A percentile compares a stretch with the other conserved stretches of the same genome.
Conservation (phyloP, 768 basidiomycete species). For the Naganishia onofrii region DNA sequence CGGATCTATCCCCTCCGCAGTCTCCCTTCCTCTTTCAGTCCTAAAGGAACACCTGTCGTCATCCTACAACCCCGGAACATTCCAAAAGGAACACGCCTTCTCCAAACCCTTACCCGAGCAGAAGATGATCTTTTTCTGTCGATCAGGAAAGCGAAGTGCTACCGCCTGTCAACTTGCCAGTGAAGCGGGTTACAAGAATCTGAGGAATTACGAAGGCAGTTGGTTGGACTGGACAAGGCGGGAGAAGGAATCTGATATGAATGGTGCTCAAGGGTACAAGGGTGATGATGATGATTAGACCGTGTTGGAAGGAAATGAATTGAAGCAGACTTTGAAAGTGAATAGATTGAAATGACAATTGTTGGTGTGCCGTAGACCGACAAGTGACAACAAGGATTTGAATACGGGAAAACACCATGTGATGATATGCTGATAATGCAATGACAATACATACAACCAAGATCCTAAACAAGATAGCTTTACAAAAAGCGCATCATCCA, state of each 20-base stretch:
- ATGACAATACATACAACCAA: conserved; percentile 14
- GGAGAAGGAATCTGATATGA: conserved; percentile 43
- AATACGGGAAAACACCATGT: neutral
- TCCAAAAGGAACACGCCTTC: conserved; percentile 53
- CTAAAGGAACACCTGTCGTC: conserved; percentile 67
- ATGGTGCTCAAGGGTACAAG: conserved; percentile 9
- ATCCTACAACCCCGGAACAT: conserved; percentile 46
- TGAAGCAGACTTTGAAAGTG: neutral
- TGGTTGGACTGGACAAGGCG: conserved; percentile 79
- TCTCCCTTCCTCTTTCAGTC: conserved; percentile 81
- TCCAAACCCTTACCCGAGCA: conserved; percentile 57
- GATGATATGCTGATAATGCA: neutral
- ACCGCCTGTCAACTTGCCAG: conserved; percentile 78
- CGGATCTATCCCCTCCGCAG: conserved; percentile 87
- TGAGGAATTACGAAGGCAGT: conserved; percentile 76
- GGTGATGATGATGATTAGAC: conserved; percentile 42
- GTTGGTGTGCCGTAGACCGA: too few relatives aligned
- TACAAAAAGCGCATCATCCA: neutral
- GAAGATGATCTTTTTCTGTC: conserved; percentile 83
- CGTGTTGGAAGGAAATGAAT: neutral
- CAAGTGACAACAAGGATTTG: too few relatives aligned
- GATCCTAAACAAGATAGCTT: neutral
- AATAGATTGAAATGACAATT: too few relatives aligned
- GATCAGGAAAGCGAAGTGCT: conserved; percentile 78
- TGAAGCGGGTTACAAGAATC: conserved; percentile 72